Evolutionary conservation across 257 asterid species (phyloP).

Genomic region (Primulina tabacum): DNA sequence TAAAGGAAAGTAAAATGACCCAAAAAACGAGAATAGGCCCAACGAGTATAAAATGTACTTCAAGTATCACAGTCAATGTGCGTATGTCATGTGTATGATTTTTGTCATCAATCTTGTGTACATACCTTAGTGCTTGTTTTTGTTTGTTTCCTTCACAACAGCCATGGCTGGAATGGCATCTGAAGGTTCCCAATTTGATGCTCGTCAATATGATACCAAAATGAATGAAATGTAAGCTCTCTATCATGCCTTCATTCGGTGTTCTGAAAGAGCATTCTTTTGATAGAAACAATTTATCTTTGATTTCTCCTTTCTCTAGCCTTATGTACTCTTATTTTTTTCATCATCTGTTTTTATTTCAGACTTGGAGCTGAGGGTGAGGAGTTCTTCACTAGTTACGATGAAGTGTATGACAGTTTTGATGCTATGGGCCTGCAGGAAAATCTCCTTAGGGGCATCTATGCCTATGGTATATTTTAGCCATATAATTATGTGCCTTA

Average conservation of each 20-base stretch:
- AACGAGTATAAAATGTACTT: background rate
- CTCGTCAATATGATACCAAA: slow-evolving; percentile 49
- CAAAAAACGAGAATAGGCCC: background rate
- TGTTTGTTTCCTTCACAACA: slow-evolving; percentile 22
- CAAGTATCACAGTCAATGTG: background rate
- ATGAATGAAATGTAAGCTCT: slow-evolving; percentile 52
- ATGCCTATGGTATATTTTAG: slow-evolving; percentile 47
- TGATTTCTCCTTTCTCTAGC: background rate
- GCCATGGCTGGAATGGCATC: slow-evolving; percentile 57
- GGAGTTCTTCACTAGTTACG: slow-evolving; percentile 56
- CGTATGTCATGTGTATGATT: background rate
- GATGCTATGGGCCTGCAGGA: slow-evolving; percentile 57
- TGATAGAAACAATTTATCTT: background rate
- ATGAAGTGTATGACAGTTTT: slow-evolving; percentile 53
- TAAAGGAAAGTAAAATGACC: background rate
- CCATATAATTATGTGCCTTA: background rate
- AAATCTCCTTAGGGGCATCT: slow-evolving; percentile 61
- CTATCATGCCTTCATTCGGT: background rate
- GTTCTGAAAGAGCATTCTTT: background rate
- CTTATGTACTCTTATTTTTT: background rate
- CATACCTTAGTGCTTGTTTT: background rate
- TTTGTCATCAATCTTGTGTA: background rate
- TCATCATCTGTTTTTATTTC: slow-evolving; percentile 12
- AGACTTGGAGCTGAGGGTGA: slow-evolving; percentile 50
- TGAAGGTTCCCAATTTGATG: slow-evolving; percentile 61